Evolutionary conservation across 169 alveolate species (phyloP).

Genomic region (Eimeria praecox): DNA sequence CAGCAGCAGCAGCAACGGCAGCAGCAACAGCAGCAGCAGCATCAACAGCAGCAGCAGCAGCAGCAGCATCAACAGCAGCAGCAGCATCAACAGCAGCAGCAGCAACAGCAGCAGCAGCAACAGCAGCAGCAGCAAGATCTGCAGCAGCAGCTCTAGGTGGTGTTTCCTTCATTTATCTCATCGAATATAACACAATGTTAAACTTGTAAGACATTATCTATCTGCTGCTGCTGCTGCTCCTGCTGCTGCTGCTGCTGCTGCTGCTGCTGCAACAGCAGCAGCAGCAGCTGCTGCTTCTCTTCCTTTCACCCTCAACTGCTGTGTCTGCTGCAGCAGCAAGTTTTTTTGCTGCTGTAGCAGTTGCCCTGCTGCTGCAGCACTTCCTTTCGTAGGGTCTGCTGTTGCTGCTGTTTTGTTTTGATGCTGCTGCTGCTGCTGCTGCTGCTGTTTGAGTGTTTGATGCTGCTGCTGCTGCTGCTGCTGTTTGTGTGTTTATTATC

Average conservation of each 20-base stretch:
- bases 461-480: background rate
- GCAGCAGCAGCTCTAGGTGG: background rate
- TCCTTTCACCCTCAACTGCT: background rate
- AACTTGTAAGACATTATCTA: background rate
- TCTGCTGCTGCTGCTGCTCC: background rate
- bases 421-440: background rate
- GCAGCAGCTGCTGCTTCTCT: constrained; percentile 9
- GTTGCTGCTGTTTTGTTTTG: background rate
- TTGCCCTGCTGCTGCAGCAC: background rate
- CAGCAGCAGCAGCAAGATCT: no score
- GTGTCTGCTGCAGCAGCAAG: no score
- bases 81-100: background rate
- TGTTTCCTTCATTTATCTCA: no score
- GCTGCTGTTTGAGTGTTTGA: background rate
- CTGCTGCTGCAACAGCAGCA: background rate
- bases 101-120: background rate
- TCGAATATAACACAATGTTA: background rate
- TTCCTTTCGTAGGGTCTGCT: background rate
- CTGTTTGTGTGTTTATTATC: background rate
- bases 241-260: constrained; percentile 13
- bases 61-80: background rate
- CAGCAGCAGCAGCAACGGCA: no score
- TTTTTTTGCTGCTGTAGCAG: no score
- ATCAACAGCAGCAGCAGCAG: background rate
- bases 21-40: background rate